Evolutionary conservation across 768 basidiomycete species (phyloP), one percentile per base, ranked within the genome.

Genomic region (Collybia sordida): DNA sequence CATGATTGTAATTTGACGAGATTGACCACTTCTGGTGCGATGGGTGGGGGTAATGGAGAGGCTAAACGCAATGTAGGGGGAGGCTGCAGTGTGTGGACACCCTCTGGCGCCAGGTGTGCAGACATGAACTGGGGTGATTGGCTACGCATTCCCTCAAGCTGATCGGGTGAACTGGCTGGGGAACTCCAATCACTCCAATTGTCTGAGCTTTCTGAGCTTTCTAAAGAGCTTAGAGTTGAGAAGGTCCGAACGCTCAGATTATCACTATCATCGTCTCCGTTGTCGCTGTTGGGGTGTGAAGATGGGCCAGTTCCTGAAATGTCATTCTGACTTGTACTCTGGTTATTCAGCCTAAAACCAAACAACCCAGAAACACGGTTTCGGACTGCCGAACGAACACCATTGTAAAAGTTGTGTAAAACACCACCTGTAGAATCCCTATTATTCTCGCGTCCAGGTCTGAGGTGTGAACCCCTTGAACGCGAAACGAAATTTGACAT

Each of bases 151-250:
- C 35, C 47, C 14, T 53, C 49, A 24, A 57, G 48, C 1, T 59
- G 57, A n/a, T 56, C 65, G 23, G 58, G 34, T 41, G 62, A 59
- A 22, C 57, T 63, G 15, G 60, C 49, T 45, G 62, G 41, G 52
- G 50, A 65, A 59, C 71, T 69, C 70, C 66, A 56, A 56, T 66
- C 62, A 44, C 70, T 68, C 57, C 60, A 70, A 27, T 65, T 69
- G 17, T n/a, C n/a, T n/a, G n/a, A n/a, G n/a, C n/a, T n/a, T n/a
- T 67, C 64, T 7, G 66, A 70, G 6, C 7, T 35, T 2, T 71
- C 69, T 1, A 82, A 58, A 4, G 81, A 78, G 46, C 81, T 82
- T 24, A 81, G 42, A 0, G 78, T 80, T 9, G 80, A 74, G 50
- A 76, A 74, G 0, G 71, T 70, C 27, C 43, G 39, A 11, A 55